These are phyloP conservation scores for Biancaea sappan DNA, from an alignment of 306 rosid species.

Conservation along the genomic window DNA sequence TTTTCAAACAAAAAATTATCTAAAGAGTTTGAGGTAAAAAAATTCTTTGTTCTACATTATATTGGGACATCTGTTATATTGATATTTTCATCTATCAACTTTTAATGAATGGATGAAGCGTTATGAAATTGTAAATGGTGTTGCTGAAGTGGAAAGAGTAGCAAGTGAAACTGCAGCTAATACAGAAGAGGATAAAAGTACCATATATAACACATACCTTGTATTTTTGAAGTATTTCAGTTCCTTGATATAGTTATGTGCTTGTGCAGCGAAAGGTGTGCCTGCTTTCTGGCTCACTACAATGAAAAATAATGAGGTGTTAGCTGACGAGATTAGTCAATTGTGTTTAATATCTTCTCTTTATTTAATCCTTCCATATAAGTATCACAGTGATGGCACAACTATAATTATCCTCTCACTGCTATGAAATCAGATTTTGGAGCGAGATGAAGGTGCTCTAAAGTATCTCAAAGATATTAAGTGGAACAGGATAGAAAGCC, in stretches of 20 bases:
- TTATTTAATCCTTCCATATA: not conserved
- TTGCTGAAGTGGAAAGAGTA: conserved; percentile 66
- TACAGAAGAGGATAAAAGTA: conserved; percentile 62
- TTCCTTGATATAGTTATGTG: not conserved
- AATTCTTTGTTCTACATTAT: not conserved
- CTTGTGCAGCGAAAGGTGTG: conserved; percentile 74
- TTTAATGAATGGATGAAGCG: conserved; percentile 51
- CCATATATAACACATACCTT: not conserved
- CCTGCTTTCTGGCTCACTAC: conserved; percentile 92
- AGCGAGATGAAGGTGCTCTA: conserved; percentile 95
- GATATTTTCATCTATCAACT: not conserved
- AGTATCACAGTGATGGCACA: not conserved
- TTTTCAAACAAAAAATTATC: too few species aligned
- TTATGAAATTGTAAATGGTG: conserved; percentile 77
- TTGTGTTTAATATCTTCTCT: not conserved
- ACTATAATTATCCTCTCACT: not conserved
- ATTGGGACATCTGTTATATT: not conserved
- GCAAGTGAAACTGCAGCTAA: conserved; percentile 42
- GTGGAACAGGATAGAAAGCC: conserved; percentile 79
- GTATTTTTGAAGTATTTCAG: not conserved
- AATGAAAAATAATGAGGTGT: conserved; percentile 85
- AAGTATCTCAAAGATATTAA: conserved; percentile 82
- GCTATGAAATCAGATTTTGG: conserved; percentile 56
- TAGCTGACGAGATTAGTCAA: conserved; percentile 80
- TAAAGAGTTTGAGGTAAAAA: not conserved